Conservation (phyloP, 2,329 filamentous ascomycete genomes). For the Pseudocercospora pini-densiflorae region DNA sequence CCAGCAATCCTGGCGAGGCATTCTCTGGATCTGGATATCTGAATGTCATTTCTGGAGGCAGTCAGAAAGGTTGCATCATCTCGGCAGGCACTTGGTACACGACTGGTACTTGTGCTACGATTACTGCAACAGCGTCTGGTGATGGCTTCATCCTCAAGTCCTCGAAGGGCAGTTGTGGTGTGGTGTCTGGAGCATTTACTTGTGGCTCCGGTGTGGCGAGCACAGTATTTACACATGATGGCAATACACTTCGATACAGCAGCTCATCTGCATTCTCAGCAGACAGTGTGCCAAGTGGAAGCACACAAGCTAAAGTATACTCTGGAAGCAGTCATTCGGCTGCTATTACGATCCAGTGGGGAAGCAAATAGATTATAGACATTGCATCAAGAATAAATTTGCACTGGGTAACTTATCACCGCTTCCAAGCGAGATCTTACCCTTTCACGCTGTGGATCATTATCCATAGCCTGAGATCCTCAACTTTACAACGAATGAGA, state of each 20-base stretch:
- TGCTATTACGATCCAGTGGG: constrained; percentile 45
- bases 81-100: constrained; percentile 69
- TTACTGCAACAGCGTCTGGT: constrained; percentile 55
- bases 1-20: constrained; percentile 41
- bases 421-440: too few species aligned
- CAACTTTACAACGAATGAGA: too few species aligned
- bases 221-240: constrained; percentile 47
- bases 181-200: constrained; percentile 58
- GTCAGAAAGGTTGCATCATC: constrained; percentile 68
- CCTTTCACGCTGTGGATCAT: too few species aligned
- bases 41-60: constrained; percentile 57
- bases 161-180: constrained; percentile 63
- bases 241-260: constrained; percentile 44
- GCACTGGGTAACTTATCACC: not conserved
- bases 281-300: constrained; percentile 48
- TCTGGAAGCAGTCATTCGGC: constrained; percentile 38
- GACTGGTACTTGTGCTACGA: constrained; percentile 69
- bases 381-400: not conserved
- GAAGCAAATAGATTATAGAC: constrained; percentile 33
- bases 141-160: constrained; percentile 61
- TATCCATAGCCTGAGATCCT: too few species aligned
- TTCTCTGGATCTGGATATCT: constrained; percentile 66
- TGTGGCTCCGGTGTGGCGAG: constrained; percentile 57
- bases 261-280: constrained; percentile 50
- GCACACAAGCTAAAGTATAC: constrained; percentile 51